A percentile compares a stretch with the other conserved stretches of the same genome.
These are phyloP conservation scores for Cercospora sp. DNA, from an alignment of 2,329 filamentous ascomycete species.

Conservation along the genomic window DNA sequence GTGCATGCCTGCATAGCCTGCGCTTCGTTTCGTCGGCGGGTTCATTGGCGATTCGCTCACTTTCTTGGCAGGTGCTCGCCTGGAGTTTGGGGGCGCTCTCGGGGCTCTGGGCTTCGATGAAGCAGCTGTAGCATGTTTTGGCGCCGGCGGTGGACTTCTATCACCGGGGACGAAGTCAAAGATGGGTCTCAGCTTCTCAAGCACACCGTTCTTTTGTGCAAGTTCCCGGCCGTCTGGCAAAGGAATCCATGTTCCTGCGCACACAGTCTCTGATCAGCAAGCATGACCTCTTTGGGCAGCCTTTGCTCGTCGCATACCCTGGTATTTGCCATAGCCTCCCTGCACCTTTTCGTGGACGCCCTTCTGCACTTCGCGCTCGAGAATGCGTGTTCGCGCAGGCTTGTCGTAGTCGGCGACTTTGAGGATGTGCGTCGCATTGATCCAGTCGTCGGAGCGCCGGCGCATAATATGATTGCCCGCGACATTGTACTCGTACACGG, in stretches of 20 bases:
- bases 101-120: slow-evolving; percentile 77
- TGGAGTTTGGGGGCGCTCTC: slow-evolving; percentile 44
- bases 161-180: slow-evolving; percentile 87
- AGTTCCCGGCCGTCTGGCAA: slow-evolving; percentile 76
- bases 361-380: slow-evolving; percentile 96
- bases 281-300: not conserved
- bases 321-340: slow-evolving; percentile 97
- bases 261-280: slow-evolving; percentile 15
- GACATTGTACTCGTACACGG: slow-evolving; percentile 91
- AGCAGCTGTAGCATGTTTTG: slow-evolving; percentile 74
- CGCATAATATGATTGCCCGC: slow-evolving; percentile 94
- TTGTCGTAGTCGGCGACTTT: slow-evolving; percentile 98
- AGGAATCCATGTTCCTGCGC: slow-evolving; percentile 88
- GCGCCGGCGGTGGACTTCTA: slow-evolving; percentile 86
- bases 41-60: slow-evolving; percentile 41
- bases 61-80: slow-evolving; percentile 28
- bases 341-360: slow-evolving; percentile 97
- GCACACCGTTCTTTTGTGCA: slow-evolving; percentile 81
- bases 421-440: slow-evolving; percentile 98
- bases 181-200: slow-evolving; percentile 79
- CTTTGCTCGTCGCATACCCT: slow-evolving; percentile 58
- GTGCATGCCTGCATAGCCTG: slow-evolving; percentile 57
- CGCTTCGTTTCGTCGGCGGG: slow-evolving; percentile 46
- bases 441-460: slow-evolving; percentile 89
- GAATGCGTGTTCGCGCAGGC: slow-evolving; percentile 87